phyloP scores from a whole-genome alignment of 108 stramenopile genomes.

The Stephanodiscus triporus region DNA sequence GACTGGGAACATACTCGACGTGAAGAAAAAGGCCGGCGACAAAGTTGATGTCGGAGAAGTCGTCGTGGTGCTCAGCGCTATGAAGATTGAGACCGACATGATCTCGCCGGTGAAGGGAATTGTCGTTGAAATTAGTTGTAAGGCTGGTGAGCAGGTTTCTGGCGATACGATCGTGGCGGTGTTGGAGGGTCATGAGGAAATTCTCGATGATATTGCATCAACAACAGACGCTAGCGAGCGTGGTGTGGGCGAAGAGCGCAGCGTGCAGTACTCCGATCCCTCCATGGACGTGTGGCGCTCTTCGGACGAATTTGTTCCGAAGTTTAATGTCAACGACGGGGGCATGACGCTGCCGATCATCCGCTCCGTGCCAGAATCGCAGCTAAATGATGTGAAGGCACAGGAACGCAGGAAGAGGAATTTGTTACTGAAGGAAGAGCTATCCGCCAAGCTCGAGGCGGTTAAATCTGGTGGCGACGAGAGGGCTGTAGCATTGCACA shows the following conservation, averaged over 20 bases:
- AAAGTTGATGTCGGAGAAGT: conserved; percentile 69
- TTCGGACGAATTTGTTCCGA: conserved; percentile 37
- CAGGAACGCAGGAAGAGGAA: conserved; percentile 38
- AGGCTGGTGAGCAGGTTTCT: conserved; percentile 63
- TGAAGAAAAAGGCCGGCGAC: conserved; percentile 64
- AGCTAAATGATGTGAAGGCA: conserved; percentile 40
- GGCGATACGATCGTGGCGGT: conserved; percentile 61
- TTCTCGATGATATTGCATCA: conserved; percentile 20
- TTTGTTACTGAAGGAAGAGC: conserved; percentile 31
- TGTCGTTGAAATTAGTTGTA: conserved; percentile 50
- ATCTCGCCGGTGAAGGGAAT: conserved; percentile 65
- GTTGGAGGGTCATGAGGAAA: conserved; percentile 55
- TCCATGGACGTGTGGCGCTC: conserved; percentile 42
- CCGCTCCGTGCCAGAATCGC: conserved; percentile 30
- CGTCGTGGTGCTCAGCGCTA: conserved; percentile 77
- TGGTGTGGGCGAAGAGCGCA: neutral
- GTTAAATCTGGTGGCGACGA: conserved; percentile 65
- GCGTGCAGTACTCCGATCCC: conserved; percentile 27
- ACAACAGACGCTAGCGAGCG: neutral
- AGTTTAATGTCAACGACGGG: conserved; percentile 30
- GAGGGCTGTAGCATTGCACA: conserved; percentile 77
- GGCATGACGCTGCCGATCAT: conserved; percentile 30
- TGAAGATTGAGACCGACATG: conserved; percentile 88
- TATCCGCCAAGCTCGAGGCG: conserved; percentile 19
- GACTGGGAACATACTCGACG: conserved; percentile 77